Evolutionary conservation across 768 basidiomycete genomes (phyloP).

Genomic region (Multifurca ochricompacta): DNA sequence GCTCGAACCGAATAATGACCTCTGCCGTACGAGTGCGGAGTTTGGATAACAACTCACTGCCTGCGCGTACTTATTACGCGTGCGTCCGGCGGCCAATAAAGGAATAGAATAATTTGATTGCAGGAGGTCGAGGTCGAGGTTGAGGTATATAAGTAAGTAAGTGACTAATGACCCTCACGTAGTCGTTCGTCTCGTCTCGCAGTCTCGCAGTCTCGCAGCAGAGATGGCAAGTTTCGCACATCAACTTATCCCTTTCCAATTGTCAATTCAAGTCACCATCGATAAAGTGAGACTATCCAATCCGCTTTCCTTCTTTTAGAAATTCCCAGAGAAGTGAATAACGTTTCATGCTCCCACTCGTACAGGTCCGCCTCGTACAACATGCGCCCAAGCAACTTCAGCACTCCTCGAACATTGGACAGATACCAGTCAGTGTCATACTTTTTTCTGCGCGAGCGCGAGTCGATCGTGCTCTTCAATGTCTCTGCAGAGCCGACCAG

Average conservation of each 20-base stretch:
- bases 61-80: background rate
- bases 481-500: constrained; percentile 37
- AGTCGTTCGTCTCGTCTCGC: too few species aligned
- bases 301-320: background rate
- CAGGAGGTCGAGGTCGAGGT: too few species aligned
- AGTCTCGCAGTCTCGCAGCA: too few species aligned
- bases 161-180: too few species aligned
- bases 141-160: too few species aligned
- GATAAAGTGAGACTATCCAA: background rate
- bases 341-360: background rate
- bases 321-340: background rate
- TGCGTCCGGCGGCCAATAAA: too few species aligned
- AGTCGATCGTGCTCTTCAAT: constrained; percentile 71
- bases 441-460: constrained; percentile 31
- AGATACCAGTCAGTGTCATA: background rate
- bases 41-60: background rate
- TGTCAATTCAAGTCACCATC: too few species aligned
- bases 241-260: too few species aligned
- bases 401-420: background rate
- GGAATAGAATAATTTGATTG: too few species aligned
- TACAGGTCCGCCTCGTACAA: background rate
- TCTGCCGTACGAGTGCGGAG: background rate
- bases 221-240: too few species aligned
- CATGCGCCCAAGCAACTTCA: background rate
- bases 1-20: too few species aligned